These are phyloP conservation scores for Craterostigma plantagineum DNA, from an alignment of 257 asterid genomes.

Conservation along the genomic window DNA sequence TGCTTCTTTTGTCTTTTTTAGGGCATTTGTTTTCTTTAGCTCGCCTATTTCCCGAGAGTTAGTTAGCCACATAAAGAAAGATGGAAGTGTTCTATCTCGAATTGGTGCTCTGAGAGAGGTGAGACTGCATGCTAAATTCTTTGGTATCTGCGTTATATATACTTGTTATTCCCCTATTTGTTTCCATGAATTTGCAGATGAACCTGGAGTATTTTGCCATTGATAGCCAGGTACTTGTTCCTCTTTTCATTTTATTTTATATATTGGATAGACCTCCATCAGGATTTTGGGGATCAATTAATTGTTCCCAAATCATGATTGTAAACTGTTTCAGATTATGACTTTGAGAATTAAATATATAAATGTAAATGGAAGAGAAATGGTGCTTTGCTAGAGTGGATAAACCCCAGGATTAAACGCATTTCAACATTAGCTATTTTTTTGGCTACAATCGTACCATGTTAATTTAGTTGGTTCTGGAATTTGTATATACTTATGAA, in stretches of 20 bases:
- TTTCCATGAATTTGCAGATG: conserved; percentile 54
- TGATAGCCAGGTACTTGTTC: conserved; percentile 73
- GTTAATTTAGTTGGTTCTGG: too few relatives aligned
- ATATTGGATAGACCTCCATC: too few relatives aligned
- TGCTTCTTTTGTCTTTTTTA: conserved; percentile 13
- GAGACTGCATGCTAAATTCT: conserved; percentile 6
- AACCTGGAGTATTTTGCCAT: conserved; percentile 91
- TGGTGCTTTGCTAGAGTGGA: too few relatives aligned
- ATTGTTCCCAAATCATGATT: too few relatives aligned
- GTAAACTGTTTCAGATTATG: too few relatives aligned
- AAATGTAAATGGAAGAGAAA: too few relatives aligned
- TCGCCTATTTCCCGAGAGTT: conserved; percentile 73
- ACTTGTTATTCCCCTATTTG: conserved; percentile 14
- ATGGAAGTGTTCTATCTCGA: conserved; percentile 75
- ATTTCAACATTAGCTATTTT: too few relatives aligned
- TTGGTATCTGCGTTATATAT: conserved; percentile 7
- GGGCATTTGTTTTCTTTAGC: conserved; percentile 97
- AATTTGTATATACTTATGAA: too few relatives aligned
- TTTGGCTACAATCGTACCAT: too few relatives aligned
- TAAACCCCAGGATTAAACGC: too few relatives aligned
- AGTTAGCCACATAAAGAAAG: conserved; percentile 72
- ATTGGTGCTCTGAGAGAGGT: conserved; percentile 99
- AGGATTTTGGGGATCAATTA: too few relatives aligned
- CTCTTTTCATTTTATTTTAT: conserved; percentile 4
- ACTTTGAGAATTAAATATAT: too few relatives aligned